Evolutionary conservation across 2,329 filamentous ascomycete species (phyloP).

Genomic region (Trichoderma endophyticum): DNA sequence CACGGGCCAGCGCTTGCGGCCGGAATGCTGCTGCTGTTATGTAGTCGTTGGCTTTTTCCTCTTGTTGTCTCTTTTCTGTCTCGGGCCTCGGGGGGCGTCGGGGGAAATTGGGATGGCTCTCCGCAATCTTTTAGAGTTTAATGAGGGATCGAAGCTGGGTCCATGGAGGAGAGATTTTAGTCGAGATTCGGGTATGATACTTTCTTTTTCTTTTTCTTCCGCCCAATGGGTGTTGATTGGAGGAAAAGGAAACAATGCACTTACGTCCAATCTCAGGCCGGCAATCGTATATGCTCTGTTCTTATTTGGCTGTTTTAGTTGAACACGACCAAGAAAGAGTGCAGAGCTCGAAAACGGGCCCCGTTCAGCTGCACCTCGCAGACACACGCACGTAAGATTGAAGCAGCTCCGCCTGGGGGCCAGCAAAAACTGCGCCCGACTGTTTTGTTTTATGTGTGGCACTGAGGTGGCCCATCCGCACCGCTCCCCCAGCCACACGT

Average conservation of each 20-base stretch:
- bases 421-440: background rate
- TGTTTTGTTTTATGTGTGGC: slow-evolving; percentile 15
- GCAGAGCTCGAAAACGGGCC: background rate
- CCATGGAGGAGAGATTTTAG: background rate
- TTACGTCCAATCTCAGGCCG: background rate
- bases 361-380: background rate
- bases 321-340: background rate
- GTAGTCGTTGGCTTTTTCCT: background rate
- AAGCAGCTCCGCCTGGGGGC: background rate
- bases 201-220: background rate
- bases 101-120: background rate
- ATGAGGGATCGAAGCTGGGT: slow-evolving; percentile 8
- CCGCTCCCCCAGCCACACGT: background rate
- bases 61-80: background rate
- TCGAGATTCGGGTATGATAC: background rate
- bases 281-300: background rate
- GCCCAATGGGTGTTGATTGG: background rate
- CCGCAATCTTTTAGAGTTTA: background rate
- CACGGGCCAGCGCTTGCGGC: background rate
- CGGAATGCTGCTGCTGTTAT: background rate
- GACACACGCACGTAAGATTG: background rate
- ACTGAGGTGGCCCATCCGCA: background rate
- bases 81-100: background rate
- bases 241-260: background rate
- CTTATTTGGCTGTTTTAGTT: background rate